Base-by-base conservation (phyloP, 75 land plant genomes). In the Picea sitchensis region DNA sequence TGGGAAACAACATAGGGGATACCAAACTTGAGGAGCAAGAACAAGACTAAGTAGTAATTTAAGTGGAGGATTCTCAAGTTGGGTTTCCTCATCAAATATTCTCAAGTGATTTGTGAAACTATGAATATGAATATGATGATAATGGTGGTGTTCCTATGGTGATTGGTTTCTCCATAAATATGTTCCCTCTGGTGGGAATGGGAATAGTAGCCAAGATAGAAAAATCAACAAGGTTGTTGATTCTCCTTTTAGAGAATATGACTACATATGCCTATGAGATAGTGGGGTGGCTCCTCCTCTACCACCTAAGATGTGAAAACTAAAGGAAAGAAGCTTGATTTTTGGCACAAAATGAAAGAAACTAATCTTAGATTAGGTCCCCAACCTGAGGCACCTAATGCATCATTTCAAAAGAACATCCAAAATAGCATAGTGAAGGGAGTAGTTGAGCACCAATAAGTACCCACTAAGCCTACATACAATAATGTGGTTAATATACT, bases 331-430 rank as follows among this genome's bases (percentile, higher is more conserved):
- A 41, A 34, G 1, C 41, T 68, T 68, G n/a, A n/a, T 36, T 68
- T 68, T 68, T 41, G 72, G 72, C 72, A 41, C 7, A 68, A 68
- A 68, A 68, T 41, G 36, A 68, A 41, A 36, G 72, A 68, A 68
- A 68, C 72, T 68, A 41, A 68, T 41, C 72, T 68, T 20, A 68
- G 41, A 38, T 68, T 68, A 41, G 72, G 41, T 38, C 72, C 41
- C 4, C 72, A 38, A 13, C 72, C 34, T 15, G 41, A 68, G 72
- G 18, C 72, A 36, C 38, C 1, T 2, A 36, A 36, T 1, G 38
- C 38, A 68, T 68, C 72, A 3, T 68, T 36, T 15, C 20, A 15
- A 4, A 32, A 38, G 38, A 36, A 36, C 38, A 36, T 36, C 1
- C 38, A 36, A 31, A 68, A 68, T 32, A 17, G 44, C 36, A 17